Base-by-base conservation (phyloP, 257 asterid species). In the Avicennia marina region DNA sequence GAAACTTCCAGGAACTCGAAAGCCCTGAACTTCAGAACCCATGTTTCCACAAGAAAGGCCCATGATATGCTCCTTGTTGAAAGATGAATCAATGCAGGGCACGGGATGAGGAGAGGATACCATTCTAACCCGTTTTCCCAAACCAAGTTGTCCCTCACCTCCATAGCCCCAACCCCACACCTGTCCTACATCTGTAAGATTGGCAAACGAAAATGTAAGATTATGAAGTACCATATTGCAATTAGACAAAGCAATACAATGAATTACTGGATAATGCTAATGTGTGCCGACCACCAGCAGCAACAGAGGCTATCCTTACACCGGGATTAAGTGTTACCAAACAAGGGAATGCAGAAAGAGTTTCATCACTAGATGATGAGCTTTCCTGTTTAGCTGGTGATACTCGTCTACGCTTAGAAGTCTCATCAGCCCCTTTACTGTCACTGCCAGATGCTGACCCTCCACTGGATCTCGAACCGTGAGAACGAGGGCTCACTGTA, bases 121-220 rank as follows among this genome's bases (percentile, higher is more conserved):
- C 96, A 86, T 93, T 52, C 95, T 86, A 63, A 93, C 78, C 43
- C 95, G 75, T 53, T 97, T 89, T 45, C 99, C 99, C 72, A 93
- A 46, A 19, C 99, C 99, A 62, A 93, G 82, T 78, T 93, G 99
- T 46, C 99, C 99, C 63, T 86, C 99, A 60, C 99, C 99, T 58
- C 99, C 99, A 66, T 93, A 86, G 66, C 99, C 99, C 99, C 99
- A 93, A 69, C 97, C 91, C 97, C 97, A 93, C 62, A 93, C 97
- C 79, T 89, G 97, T 68, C 99, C 99, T 51, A 75, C 64, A 82
- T 93, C 99, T 89, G 81, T 60, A 83, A 76, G 74, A 78, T 73
- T 24, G 67, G 54, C 69, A 53, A 64, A 66, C n/a, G n/a, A n/a
- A 59, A 58, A 25, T 3, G 25, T 60, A 32, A 53, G 27, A 70